Conservation (phyloP, 768 basidiomycete species). For the Agrocybe chaxingu region DNA sequence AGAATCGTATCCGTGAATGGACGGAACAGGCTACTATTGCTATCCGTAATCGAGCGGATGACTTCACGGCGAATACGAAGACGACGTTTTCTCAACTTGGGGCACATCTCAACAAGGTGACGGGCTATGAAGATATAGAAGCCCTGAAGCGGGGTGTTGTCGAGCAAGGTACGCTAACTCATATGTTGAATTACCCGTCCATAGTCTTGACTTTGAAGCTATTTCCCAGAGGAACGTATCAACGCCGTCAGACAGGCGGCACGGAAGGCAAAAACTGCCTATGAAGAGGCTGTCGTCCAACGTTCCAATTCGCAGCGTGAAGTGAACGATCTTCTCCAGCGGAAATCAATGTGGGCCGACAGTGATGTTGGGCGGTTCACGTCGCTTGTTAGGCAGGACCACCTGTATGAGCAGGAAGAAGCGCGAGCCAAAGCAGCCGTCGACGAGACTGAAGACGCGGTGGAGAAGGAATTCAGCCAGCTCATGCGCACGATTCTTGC, state of each 20-base stretch:
- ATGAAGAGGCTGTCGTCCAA: slow-evolving; percentile 75
- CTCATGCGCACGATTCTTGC: slow-evolving; percentile 86
- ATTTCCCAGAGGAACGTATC: slow-evolving; percentile 66
- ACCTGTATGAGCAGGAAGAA: slow-evolving; percentile 81
- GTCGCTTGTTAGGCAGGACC: slow-evolving; percentile 85
- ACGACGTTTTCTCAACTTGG: slow-evolving; percentile 72
- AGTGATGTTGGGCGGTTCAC: slow-evolving; percentile 87
- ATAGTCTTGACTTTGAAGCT: background rate
- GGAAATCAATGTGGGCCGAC: slow-evolving; percentile 93
- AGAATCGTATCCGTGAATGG: slow-evolving; percentile 47
- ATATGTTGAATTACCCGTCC: background rate
- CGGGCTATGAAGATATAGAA: slow-evolving; percentile 92
- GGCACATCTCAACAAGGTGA: slow-evolving; percentile 76
- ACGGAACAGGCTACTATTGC: slow-evolving; percentile 39
- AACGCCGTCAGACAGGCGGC: slow-evolving; percentile 63
- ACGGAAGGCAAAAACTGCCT: slow-evolving; percentile 65
- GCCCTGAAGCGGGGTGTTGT: slow-evolving; percentile 73
- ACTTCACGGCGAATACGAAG: slow-evolving; percentile 53
- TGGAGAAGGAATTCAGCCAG: slow-evolving; percentile 84
- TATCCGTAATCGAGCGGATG: slow-evolving; percentile 54
- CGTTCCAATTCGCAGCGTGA: slow-evolving; percentile 90
- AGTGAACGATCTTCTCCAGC: slow-evolving; percentile 91
- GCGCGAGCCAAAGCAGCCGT: slow-evolving; percentile 63
- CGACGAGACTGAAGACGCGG: slow-evolving; percentile 67
- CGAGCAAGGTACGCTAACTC: slow-evolving; percentile 63